These are phyloP conservation scores for Paraphaeosphaeria minitans DNA, from an alignment of 2,329 filamentous ascomycete species.

Conservation along the genomic window DNA sequence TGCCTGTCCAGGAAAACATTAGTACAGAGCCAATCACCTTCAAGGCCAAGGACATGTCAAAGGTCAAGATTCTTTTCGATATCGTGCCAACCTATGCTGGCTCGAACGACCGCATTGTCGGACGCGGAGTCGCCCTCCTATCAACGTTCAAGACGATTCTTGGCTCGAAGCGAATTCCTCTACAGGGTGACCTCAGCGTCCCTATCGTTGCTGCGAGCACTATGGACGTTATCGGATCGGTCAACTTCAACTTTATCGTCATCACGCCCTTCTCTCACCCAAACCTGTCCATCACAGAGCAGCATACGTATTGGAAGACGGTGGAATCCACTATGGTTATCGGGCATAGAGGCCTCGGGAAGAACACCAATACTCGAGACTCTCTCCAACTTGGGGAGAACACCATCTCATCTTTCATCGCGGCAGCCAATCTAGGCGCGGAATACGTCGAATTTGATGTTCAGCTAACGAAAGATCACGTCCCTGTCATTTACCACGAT, in stretches of 20 bases:
- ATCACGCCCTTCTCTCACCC: constrained; percentile 94
- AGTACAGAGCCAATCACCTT: constrained; percentile 93
- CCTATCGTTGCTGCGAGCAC: constrained; percentile 83
- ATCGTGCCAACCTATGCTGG: constrained; percentile 95
- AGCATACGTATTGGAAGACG: constrained; percentile 97
- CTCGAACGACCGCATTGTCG: constrained; percentile 77
- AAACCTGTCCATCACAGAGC: constrained; percentile 87
- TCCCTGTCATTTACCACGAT: constrained; percentile 98
- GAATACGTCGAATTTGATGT: constrained; percentile 81
- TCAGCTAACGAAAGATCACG: constrained; percentile 97
- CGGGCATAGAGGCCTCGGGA: constrained; percentile 76
- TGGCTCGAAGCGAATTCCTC: constrained; percentile 83
- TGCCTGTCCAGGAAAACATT: constrained; percentile 92
- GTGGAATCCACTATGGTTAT: constrained; percentile 85
- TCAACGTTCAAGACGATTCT: constrained; percentile 83
- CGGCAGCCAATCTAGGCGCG: constrained; percentile 88
- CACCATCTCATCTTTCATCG: constrained; percentile 93
- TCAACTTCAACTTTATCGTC: constrained; percentile 96
- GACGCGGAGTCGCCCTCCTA: constrained; percentile 84
- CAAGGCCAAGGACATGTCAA: constrained; percentile 74
- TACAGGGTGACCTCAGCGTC: constrained; percentile 90
- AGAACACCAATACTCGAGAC: constrained; percentile 82
- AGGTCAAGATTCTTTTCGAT: constrained; percentile 91
- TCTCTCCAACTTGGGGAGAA: constrained; percentile 96
- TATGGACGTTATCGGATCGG: constrained; percentile 87